Evolutionary conservation across 192 early-diverging fungal species (phyloP).

Genomic region (Allomyces arbusculus): DNA sequence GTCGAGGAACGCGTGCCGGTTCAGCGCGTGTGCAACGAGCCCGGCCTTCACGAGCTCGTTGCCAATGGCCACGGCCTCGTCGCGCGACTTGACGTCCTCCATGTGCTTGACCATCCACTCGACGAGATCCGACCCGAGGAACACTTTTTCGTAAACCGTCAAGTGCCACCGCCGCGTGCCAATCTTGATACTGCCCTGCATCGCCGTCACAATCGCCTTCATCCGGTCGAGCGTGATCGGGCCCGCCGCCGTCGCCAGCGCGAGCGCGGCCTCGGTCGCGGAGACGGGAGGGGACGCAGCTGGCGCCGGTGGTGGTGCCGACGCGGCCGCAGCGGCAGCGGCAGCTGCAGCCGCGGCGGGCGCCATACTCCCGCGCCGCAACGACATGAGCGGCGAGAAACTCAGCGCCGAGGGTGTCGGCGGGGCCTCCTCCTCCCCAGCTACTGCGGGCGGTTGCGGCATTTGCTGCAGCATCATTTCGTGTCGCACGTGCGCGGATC

Average conservation of each 20-base stretch:
- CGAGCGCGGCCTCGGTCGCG: constrained; percentile 1
- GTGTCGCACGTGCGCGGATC: neutral
- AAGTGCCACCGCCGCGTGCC: constrained; percentile 74
- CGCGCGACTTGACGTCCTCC: constrained; percentile 47
- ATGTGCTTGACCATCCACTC: constrained; percentile 71
- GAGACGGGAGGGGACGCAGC: neutral
- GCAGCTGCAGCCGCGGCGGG: neutral
- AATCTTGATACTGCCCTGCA: constrained; percentile 51
- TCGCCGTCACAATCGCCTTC: constrained; percentile 17
- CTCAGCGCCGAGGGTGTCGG: neutral
- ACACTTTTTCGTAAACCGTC: constrained; percentile 40
- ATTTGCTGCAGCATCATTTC: constrained; percentile 6
- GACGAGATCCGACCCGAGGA: constrained; percentile 65
- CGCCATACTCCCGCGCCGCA: constrained; percentile 1
- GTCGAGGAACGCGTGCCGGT: constrained; percentile 56
- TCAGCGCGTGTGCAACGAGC: constrained; percentile 39
- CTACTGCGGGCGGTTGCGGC: neutral
- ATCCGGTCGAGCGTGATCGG: constrained; percentile 4
- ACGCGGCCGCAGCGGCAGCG: too few species aligned
- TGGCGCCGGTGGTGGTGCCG: too few species aligned
- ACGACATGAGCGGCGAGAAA: neutral
- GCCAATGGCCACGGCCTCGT: constrained; percentile 58
- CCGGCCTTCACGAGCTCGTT: constrained; percentile 54
- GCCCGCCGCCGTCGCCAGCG: neutral
- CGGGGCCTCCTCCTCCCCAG: neutral